A percentile compares a stretch with the other conserved stretches of the same genome.
phyloP scores from a whole-genome alignment of 192 early-diverging fungal genomes.

The Chytriomyces hyalinus region DNA sequence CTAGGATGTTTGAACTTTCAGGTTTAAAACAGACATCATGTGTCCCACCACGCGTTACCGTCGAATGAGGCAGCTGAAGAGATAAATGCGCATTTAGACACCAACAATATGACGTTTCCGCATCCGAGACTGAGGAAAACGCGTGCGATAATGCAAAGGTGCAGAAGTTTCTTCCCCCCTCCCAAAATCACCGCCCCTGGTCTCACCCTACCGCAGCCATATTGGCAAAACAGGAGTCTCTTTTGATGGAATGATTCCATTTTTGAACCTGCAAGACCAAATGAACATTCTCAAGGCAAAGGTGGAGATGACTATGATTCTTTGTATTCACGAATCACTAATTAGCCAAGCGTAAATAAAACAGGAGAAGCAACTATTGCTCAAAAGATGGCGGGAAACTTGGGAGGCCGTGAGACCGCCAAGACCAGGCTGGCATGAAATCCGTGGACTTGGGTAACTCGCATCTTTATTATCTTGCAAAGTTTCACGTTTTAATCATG shows the following conservation, averaged over 20 bases:
- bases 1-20: no score
- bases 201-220: neutral
- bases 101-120: constrained; percentile 30
- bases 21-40: constrained; percentile 6
- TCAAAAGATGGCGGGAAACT: constrained; percentile 32
- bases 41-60: constrained; percentile 24
- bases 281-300: constrained; percentile 29
- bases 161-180: neutral
- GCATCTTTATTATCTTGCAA: neutral
- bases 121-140: constrained; percentile 11
- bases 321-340: neutral
- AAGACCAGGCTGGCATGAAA: constrained; percentile 30
- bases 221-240: neutral
- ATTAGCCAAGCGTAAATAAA: neutral
- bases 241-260: constrained; percentile 30
- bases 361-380: constrained; percentile 30
- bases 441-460: constrained; percentile 2
- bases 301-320: neutral
- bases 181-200: no score
- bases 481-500: neutral
- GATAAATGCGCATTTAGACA: neutral
- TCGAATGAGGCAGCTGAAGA: neutral
- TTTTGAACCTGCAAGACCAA: constrained; percentile 28
- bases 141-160: constrained; percentile 7
- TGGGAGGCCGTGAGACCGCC: constrained; percentile 34